Base-by-base conservation (phyloP, 2,329 filamentous ascomycete genomes). In the Cercospora sp. region DNA sequence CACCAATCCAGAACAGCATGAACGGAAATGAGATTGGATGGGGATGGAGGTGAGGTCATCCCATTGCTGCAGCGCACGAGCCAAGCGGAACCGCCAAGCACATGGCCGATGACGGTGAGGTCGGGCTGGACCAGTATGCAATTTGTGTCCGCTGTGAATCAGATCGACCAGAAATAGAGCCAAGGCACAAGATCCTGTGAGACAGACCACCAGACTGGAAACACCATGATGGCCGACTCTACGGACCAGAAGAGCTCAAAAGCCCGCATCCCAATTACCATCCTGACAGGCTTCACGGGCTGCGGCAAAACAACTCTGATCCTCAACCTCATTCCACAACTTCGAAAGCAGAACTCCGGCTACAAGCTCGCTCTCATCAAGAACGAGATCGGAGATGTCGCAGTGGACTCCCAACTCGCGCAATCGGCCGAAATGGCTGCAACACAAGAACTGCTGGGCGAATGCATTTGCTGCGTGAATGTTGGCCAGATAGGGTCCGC, bases 391-490 rank as follows among this genome's bases (percentile, higher is more conserved):
- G 95, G 95, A 77, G 94, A 98, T 79, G 82, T 99, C 51, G 94
- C 93, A 39, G 86, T 99, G 78, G 95, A 99, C 83, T 95, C 92
- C 1, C 92, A 97, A 79, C 90, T 99, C 31, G 94, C 95, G 16
- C 86, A 91, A 0, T 91, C 91, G 13, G 88, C 88, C 60, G 89
- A 94, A 70, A 93, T 99, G 73, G 90, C 92, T 0, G 94, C 93
- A 65, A 94, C 97, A 4, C 91, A 91, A 75, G 95, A 99, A 80
- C 86, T 99, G 1, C 89, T 99, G 64, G 96, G 97, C 79, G 95
- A 94, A 72, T 98, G 95, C 82, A 98, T 99, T 80, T 99, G 95
- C 87, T 99, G 95, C 83, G 98, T 98, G 79, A 90, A 98, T 28
- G 94, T 99, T 69, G 95, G 95, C 16, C 92, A 96, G 79, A 88